Evolutionary conservation across 1,284 basidiomycete species (phyloP), one percentile per base, ranked within the genome.

Genomic region (Ganoderma meredithae): DNA sequence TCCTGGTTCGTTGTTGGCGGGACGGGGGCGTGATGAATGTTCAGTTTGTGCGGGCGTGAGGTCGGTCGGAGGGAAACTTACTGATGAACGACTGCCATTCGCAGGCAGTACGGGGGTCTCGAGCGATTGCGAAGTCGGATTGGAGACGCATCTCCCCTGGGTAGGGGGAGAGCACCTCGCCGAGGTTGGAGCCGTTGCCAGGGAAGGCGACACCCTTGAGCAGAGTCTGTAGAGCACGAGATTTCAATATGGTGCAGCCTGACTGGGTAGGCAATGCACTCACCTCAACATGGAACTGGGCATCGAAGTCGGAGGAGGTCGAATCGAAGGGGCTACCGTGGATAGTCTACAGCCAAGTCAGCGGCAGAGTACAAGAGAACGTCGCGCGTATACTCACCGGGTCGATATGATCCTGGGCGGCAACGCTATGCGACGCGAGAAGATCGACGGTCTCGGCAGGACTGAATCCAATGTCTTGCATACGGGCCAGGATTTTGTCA

Each of bases 251-350:
- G 4, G n/a, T 31, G n/a, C 19, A 13, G 15, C n/a, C 27, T 27
- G 27, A 27, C 17, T 25, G 36, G 3, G 25, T n/a, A 4, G 25
- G 19, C 2, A 22, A 7, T 4, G 56, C 56, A 8, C 52, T 22
- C 10, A 64, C 67, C 52, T 81, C 79, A 40, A 81, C 70, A 73
- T 79, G 82, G 73, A 81, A 79, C 71, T 83, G 82, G n/a, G 79
- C 76, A 71, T 83, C 82, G 69, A 82, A 81, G 17, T 73, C 64
- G n/a, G 58, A 67, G 12, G 78, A 76, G 12, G 78, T 79, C 15
- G 75, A 77, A 66, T 78, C 76, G 69, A 79, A 76, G 31, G 78
- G 77, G 25, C 71, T 72, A 17, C 75, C 66, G 47, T 63, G 61
- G 33, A 64, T 65, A 10, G 65, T 43, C 67, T 68, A 44, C 31